phyloP scores from a whole-genome alignment of 306 rosid genomes.

The Crotalaria pallida region DNA sequence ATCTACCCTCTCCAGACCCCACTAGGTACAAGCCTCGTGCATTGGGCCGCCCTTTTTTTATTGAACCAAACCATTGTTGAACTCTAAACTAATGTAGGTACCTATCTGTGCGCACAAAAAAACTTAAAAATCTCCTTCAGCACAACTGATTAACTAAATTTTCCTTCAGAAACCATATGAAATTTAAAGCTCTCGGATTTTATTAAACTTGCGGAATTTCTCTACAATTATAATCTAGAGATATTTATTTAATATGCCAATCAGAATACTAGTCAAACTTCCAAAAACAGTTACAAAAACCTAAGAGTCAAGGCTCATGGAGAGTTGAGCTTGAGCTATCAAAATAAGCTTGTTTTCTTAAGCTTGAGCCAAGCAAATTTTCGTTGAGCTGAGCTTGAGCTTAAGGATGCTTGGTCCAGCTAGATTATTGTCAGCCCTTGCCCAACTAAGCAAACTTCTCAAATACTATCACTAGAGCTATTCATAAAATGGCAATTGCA shows the following conservation, averaged over 20 bases:
- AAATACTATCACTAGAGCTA: neutral
- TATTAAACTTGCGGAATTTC: neutral
- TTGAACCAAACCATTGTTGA: neutral
- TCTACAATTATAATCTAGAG: neutral
- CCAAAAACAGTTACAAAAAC: neutral
- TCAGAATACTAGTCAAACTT: neutral
- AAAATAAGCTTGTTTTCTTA: neutral
- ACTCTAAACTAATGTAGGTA: neutral
- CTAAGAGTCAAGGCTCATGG: no score
- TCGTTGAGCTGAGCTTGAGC: neutral
- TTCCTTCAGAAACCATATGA: neutral
- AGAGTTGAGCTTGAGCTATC: neutral
- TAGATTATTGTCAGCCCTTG: neutral
- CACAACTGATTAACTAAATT: neutral
- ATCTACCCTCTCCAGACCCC: no score
- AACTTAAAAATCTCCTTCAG: neutral
- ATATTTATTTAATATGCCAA: neutral
- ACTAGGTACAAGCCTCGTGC: no score
- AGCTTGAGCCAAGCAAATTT: neutral
- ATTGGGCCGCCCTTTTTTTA: no score
- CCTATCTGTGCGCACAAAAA: neutral
- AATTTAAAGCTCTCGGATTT: neutral
- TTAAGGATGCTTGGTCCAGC: neutral
- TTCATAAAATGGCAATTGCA: constrained; percentile 2
- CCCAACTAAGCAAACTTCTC: neutral